Evolutionary conservation across 2,329 filamentous ascomycete species (phyloP).

Genomic region (Nannizzia gypsea): DNA sequence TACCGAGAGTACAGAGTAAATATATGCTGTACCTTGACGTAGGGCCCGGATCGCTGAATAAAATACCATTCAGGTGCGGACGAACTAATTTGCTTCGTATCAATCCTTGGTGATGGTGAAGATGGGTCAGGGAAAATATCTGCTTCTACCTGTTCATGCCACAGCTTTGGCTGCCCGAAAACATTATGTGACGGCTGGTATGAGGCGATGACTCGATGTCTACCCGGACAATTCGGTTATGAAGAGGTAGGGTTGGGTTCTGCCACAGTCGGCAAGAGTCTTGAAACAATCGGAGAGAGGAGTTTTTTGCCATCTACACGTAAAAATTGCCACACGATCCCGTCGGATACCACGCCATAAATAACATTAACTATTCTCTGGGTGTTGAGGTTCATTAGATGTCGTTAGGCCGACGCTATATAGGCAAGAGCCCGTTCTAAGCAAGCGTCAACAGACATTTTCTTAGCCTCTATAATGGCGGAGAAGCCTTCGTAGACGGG

Average conservation of each 20-base stretch:
- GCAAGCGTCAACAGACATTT: background rate
- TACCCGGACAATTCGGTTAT: conserved; percentile 1
- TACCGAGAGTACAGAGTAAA: no score
- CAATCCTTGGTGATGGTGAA: background rate
- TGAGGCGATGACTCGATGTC: conserved; percentile 4
- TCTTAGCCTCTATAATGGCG: conserved; percentile 4
- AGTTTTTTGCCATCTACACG: background rate
- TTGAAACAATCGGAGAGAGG: background rate
- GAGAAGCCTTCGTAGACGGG: conserved; percentile 3
- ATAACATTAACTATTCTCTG: conserved; percentile 1
- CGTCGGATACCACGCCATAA: conserved; percentile 7
- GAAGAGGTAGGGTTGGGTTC: background rate
- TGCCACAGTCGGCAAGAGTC: no score
- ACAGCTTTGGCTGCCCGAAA: background rate
- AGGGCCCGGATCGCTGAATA: no score
- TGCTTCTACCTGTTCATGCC: conserved; percentile 4
- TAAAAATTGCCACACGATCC: conserved; percentile 3
- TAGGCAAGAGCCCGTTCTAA: conserved; percentile 5
- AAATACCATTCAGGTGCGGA: no score
- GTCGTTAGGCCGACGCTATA: conserved; percentile 2
- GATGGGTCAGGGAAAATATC: background rate
- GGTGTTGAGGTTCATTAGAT: background rate
- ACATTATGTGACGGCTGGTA: background rate
- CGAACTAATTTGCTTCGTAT: no score
- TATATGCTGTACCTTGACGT: no score